Base-by-base conservation (phyloP, 257 asterid species). In the Solanum commersonii region DNA sequence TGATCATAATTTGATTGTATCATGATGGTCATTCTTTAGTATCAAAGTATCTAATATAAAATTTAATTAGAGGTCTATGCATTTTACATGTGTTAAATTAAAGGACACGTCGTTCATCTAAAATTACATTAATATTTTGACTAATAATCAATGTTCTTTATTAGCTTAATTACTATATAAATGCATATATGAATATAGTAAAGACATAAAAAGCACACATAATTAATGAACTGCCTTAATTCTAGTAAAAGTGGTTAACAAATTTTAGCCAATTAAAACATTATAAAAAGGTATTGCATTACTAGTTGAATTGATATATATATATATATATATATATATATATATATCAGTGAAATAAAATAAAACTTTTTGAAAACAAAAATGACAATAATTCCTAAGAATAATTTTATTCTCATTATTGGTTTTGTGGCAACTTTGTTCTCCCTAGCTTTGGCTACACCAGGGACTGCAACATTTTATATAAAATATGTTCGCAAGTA, bases 401-500 rank as follows among this genome's bases (percentile, higher is more conserved):
- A 22, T 25, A 52, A 42, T 72, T 2, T 29, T 84, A 9, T 33
- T 72, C 6, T 88, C 13, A 20, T 87, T 40, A 67, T 88, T 20
- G 85, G 31, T 56, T 11, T 88, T 31, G 38, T 90, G 56, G 88
- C 89, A 46, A 73, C 88, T 86, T 87, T 87, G 12, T 71, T 88
- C 22, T 90, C 93, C 2, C 5, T 89, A 84, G 90, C 89, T 79
- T 60, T 77, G 35, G 91, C 93, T 23, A 87, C 76, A 63, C 88
- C 91, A 10, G 93, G 94, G 79, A 92, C 91, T 9, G 94, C 93
- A 27, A 92, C 92, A 16, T 91, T 89, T 73, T 92, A 92, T 60
- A 84, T 91, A 9, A 85, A 4, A 56, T 92, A 92, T 23, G 86
- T 90, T 84, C 93, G 93, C 90, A 85, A 84, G 92, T 72, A 34